Base-by-base conservation (phyloP, 176 grass and related monocot genomes). In the Microstegium vimineum region DNA sequence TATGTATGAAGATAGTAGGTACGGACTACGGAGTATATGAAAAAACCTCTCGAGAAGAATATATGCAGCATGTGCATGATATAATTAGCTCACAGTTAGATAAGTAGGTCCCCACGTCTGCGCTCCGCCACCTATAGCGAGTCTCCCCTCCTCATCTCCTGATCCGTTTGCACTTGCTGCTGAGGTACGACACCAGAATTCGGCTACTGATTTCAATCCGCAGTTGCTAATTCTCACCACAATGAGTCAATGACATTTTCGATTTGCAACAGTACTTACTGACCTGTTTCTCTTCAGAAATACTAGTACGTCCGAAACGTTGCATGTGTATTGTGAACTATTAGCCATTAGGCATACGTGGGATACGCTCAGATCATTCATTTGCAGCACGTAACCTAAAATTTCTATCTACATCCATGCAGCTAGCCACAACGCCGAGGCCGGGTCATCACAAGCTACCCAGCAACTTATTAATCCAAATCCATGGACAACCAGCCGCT, bases 401-500 rank as follows among this genome's bases (percentile, higher is more conserved):
- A 25, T 28, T 51, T 74, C 36, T n/a, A n/a, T 61, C 22, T 27
- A 32, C 85, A 75, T 83, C 85, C 85, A 91, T 70, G 41, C 85
- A 86, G 84, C 85, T 77, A 82, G 69, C 35, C 8, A 20, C 66
- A 59, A 36, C n/a, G 10, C 8, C 8, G 56, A 64, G 1, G 49
- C n/a, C 1, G 13, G 52, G 22, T 38, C 16, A 30, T 38, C 16
- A 30, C 26, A 40, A 62, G 76, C 20, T 62, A 33, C 66, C 5
- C 20, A 74, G 9, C 22, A 77, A 86, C 4, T 34, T 23, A 30
- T 34, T 23, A 30, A 38, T 2, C 10, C 27, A 5, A 27, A 62
- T 62, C 6, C 18, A 75, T 94, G 92, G 89, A 94, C 75, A 94
- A 89, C 84, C 92, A 94, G 69, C 89, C 69, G 66, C 83, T 87